Evolutionary conservation across 2,329 filamentous ascomycete species (phyloP).

Genomic region (Fusarium chlamydosporum): DNA sequence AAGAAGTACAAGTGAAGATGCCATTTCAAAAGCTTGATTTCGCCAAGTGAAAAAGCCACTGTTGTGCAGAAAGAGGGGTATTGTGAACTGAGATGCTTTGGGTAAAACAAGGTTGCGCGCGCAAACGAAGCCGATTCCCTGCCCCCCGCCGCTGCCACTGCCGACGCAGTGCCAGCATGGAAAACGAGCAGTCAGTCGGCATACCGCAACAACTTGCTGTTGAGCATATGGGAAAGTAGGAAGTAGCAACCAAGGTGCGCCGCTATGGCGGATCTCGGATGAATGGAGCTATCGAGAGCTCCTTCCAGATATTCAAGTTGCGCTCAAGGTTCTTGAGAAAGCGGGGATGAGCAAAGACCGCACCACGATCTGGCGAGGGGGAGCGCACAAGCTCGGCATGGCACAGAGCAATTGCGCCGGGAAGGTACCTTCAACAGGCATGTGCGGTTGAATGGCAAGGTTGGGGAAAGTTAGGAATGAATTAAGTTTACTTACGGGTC

Average conservation of each 20-base stretch:
- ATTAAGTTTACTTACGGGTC: conserved; percentile 65
- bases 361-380: conserved; percentile 43
- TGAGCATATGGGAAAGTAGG: conserved; percentile 7
- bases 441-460: conserved; percentile 20
- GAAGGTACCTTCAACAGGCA: conserved; percentile 16
- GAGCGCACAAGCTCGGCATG: conserved; percentile 40
- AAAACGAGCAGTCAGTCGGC: conserved; percentile 14
- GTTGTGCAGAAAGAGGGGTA: conserved; percentile 30
- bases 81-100: conserved; percentile 20
- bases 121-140: conserved; percentile 38
- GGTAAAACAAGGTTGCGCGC: conserved; percentile 22
- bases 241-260: conserved; percentile 19
- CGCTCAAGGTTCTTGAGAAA: conserved; percentile 36
- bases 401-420: conserved; percentile 36
- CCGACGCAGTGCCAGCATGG: not conserved
- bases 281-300: conserved; percentile 41
- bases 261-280: conserved; percentile 43
- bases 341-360: conserved; percentile 41
- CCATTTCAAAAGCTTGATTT: conserved; percentile 38
- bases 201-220: conserved; percentile 9
- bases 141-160: conserved; percentile 22
- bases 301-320: conserved; percentile 32
- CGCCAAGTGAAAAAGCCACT: conserved; percentile 12
- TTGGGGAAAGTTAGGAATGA: conserved; percentile 29
- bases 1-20: conserved; percentile 20